phyloP scores from a whole-genome alignment of 768 basidiomycete species.

The Boletus barrowsii region DNA sequence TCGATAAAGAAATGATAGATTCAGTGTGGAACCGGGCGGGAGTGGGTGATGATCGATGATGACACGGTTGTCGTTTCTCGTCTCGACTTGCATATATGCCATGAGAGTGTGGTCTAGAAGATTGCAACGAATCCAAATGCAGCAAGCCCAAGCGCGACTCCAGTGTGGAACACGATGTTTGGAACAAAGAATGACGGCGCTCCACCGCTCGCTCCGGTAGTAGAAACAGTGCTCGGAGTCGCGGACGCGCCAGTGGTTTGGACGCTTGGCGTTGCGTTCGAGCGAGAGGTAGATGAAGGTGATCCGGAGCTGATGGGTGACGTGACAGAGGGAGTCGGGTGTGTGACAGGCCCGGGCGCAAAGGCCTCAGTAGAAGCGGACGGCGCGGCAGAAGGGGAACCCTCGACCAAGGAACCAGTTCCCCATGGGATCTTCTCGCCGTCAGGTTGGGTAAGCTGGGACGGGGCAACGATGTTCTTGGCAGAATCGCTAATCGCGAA shows the following conservation, averaged over 20 bases:
- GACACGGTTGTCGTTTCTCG: neutral
- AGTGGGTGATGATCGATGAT: neutral
- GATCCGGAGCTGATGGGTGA: neutral
- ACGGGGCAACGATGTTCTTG: slow-evolving; percentile 45
- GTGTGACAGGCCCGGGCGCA: no score
- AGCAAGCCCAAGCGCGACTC: slow-evolving; percentile 17
- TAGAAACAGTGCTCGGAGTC: neutral
- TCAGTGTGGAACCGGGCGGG: neutral
- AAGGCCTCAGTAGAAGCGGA: neutral
- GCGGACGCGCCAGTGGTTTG: neutral
- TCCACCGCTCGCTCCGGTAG: slow-evolving; percentile 8
- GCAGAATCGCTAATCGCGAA: slow-evolving; percentile 63
- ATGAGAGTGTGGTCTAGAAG: slow-evolving; percentile 11
- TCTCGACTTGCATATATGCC: neutral
- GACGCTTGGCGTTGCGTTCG: neutral
- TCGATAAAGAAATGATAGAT: neutral
- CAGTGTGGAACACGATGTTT: slow-evolving; percentile 12
- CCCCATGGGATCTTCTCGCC: slow-evolving; percentile 63
- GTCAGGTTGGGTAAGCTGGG: slow-evolving; percentile 52
- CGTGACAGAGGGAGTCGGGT: no score
- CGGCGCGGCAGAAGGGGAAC: slow-evolving; percentile 27
- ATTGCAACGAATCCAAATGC: slow-evolving; percentile 16
- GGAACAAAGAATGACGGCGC: neutral
- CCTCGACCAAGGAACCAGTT: slow-evolving; percentile 48
- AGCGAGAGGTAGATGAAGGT: neutral